phyloP scores from a whole-genome alignment of 1,284 basidiomycete species.

The Singerocomus inundabilis region DNA sequence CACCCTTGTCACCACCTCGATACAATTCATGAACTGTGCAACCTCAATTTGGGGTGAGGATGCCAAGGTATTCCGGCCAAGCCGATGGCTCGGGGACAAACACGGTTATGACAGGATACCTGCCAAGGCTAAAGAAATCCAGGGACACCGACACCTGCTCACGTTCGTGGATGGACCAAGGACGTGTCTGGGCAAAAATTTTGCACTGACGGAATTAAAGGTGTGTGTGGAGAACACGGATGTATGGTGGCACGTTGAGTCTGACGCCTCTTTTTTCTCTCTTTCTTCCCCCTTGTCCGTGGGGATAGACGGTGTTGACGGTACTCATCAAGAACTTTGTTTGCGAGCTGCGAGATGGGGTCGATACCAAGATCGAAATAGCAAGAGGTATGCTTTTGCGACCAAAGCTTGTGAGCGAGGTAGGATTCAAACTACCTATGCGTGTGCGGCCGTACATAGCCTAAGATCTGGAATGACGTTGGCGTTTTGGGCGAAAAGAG shows the following conservation, averaged over 20 bases:
- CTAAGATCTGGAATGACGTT: no score
- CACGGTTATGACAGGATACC: slow-evolving; percentile 12
- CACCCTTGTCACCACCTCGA: slow-evolving; percentile 39
- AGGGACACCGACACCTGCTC: slow-evolving; percentile 41
- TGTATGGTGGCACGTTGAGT: no score
- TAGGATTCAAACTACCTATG: no score
- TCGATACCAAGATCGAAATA: slow-evolving; percentile 39
- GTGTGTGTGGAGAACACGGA: no score
- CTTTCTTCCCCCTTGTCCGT: no score
- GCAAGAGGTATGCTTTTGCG: no score
- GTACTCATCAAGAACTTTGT: slow-evolving; percentile 45
- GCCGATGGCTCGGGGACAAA: slow-evolving; percentile 36
- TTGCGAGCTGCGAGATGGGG: slow-evolving; percentile 44
- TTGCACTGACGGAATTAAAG: slow-evolving; percentile 49
- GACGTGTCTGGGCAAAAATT: slow-evolving; percentile 42
- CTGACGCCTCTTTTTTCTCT: neutral
- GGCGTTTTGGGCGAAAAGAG: no score
- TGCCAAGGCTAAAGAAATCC: slow-evolving; percentile 35
- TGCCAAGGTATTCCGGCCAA: slow-evolving; percentile 37
- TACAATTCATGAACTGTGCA: slow-evolving; percentile 47
- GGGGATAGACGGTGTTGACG: slow-evolving; percentile 43
- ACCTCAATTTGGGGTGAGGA: slow-evolving; percentile 43
- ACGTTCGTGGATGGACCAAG: slow-evolving; percentile 43
- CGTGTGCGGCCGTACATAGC: no score
- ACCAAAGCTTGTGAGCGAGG: no score